A percentile compares a stretch with the other conserved stretches of the same genome.
Conservation (phyloP, 169 alveolate genomes). For the Eimeria sp. region DNA sequence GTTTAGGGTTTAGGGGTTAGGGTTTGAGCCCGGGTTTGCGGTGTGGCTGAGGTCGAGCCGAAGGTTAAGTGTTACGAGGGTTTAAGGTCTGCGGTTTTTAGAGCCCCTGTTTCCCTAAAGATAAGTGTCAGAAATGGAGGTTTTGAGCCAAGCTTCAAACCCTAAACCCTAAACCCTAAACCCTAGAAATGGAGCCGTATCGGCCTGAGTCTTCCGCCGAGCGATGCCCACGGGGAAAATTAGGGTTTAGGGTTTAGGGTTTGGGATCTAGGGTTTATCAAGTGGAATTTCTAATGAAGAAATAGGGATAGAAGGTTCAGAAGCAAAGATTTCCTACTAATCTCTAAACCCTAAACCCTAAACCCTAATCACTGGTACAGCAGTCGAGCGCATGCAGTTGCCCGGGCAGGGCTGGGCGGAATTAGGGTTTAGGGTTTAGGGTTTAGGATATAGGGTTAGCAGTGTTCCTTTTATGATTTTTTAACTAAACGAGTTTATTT, state of each 20-base stretch:
- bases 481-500: too few relatives aligned
- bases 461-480: not conserved
- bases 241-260: constrained; percentile 1
- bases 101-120: not conserved
- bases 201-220: not conserved
- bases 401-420: not conserved
- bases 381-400: not conserved
- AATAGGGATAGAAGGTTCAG: not conserved
- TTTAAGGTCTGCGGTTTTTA: not conserved
- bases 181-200: not conserved
- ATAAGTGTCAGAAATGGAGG: not conserved
- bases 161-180: constrained; percentile 10
- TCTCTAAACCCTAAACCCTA: not conserved
- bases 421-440: not conserved
- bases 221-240: not conserved
- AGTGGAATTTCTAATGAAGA: not conserved
- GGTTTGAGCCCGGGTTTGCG: not conserved
- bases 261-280: not conserved
- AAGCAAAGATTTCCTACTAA: not conserved
- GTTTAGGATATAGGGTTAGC: not conserved
- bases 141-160: not conserved
- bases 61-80: not conserved
- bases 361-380: not conserved
- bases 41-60: too few relatives aligned
- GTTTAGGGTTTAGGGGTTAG: not conserved